phyloP scores from a whole-genome alignment of 2,329 filamentous ascomycete genomes.

The Fusarium redolens region DNA sequence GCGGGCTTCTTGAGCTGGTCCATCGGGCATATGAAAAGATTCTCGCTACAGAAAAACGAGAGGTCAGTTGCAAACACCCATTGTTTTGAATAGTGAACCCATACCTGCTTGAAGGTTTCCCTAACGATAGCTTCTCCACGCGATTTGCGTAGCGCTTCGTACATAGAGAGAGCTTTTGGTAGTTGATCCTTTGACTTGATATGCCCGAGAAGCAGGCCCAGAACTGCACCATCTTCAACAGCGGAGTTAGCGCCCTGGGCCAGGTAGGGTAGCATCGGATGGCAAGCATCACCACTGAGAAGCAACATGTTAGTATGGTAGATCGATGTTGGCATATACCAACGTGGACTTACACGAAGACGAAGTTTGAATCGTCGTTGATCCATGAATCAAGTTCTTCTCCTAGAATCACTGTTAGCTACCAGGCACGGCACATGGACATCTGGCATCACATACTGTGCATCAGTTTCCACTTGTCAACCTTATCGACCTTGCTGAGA shows the following conservation, averaged over 20 bases:
- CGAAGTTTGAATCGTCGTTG: constrained; percentile 62
- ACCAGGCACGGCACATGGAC: too few species aligned
- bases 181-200: constrained; percentile 60
- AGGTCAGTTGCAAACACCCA: too few species aligned
- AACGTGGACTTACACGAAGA: constrained; percentile 52
- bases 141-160: constrained; percentile 60
- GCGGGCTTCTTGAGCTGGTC: background rate
- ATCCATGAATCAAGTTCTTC: constrained; percentile 56
- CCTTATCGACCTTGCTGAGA: constrained; percentile 4
- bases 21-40: constrained; percentile 60
- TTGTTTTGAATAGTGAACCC: too few species aligned
- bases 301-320: background rate
- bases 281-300: constrained; percentile 68
- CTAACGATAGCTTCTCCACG: constrained; percentile 66
- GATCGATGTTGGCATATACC: too few species aligned
- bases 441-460: background rate
- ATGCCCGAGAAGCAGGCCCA: constrained; percentile 67
- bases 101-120: constrained; percentile 67
- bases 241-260: constrained; percentile 76
- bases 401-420: background rate
- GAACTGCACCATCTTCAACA: constrained; percentile 74
- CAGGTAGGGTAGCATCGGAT: constrained; percentile 72
- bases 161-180: constrained; percentile 56
- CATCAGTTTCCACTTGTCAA: constrained; percentile 15
- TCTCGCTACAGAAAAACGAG: constrained; percentile 52